These are phyloP conservation scores for Penicillium sp. DNA, from an alignment of 2,329 filamentous ascomycete genomes.

Conservation along the genomic window DNA sequence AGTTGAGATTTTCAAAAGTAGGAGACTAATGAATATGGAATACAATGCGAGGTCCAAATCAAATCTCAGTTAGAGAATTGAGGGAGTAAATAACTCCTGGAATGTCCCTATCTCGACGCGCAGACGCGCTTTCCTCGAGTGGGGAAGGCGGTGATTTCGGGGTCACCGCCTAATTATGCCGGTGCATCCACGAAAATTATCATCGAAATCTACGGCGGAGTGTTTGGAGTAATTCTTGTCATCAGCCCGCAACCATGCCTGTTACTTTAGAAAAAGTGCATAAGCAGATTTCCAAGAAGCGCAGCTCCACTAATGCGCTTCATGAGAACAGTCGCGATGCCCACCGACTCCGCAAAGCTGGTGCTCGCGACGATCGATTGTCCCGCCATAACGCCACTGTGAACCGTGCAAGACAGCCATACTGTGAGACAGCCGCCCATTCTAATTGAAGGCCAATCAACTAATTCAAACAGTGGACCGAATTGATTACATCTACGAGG, in stretches of 20 bases:
- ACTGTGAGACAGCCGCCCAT: slow-evolving; percentile 53
- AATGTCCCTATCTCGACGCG: slow-evolving; percentile 37
- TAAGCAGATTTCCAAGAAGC: slow-evolving; percentile 89
- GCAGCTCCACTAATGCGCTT: slow-evolving; percentile 68
- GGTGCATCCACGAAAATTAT: slow-evolving; percentile 27
- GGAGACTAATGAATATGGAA: slow-evolving; percentile 7
- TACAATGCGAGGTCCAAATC: slow-evolving; percentile 5
- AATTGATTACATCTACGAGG: slow-evolving; percentile 69
- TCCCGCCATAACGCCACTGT: slow-evolving; percentile 67
- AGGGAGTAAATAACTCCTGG: slow-evolving; percentile 25
- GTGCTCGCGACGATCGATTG: slow-evolving; percentile 77
- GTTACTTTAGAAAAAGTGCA: slow-evolving; percentile 72
- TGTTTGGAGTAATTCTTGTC: slow-evolving; percentile 1
- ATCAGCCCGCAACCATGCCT: slow-evolving; percentile 57
- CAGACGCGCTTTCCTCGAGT: slow-evolving; percentile 29
- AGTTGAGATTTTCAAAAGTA: slow-evolving; percentile 6
- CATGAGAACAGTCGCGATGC: slow-evolving; percentile 90
- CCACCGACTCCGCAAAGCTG: slow-evolving; percentile 73
- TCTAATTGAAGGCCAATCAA: not conserved
- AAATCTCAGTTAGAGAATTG: slow-evolving; percentile 8
- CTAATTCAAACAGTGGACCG: slow-evolving; percentile 56
- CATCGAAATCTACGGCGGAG: not conserved
- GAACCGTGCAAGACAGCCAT: slow-evolving; percentile 70
- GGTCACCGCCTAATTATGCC: slow-evolving; percentile 38
- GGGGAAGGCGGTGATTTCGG: slow-evolving; percentile 19